Percentiles rank a stretch among this genome's conserved stretches.
Evolutionary conservation across 2,329 filamentous ascomycete species (phyloP).

Genomic region (Aspergillus sclerotialis): DNA sequence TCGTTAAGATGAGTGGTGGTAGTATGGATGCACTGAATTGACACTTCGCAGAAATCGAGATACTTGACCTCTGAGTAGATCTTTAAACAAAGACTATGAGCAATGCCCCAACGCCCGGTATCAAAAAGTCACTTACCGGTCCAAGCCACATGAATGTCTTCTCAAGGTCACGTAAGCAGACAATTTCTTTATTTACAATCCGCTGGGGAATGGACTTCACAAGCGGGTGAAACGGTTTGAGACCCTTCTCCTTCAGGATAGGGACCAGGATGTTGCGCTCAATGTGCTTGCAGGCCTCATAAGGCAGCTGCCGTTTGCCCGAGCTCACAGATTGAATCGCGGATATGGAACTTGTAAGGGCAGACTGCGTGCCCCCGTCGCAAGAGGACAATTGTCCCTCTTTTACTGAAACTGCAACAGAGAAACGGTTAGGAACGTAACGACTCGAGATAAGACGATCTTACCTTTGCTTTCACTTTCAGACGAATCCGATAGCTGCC

Average conservation of each 20-base stretch:
- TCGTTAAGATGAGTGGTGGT: constrained; percentile 81
- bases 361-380: constrained; percentile 42
- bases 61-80: constrained; percentile 60
- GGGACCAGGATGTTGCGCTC: constrained; percentile 72
- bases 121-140: constrained; percentile 70
- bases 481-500: too few species aligned
- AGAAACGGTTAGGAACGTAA: constrained; percentile 7
- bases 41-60: constrained; percentile 82
- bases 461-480: constrained; percentile 35
- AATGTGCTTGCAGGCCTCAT: constrained; percentile 68
- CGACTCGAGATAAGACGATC: constrained; percentile 9
- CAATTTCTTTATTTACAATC: constrained; percentile 77
- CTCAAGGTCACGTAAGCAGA: constrained; percentile 86
- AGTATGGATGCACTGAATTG: constrained; percentile 82
- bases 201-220: constrained; percentile 70
- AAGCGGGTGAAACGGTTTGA: constrained; percentile 75
- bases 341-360: constrained; percentile 56
- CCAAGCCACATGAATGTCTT: constrained; percentile 87
- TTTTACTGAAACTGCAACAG: constrained; percentile 19
- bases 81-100: too few species aligned
- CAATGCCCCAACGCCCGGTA: constrained; percentile 60
- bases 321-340: constrained; percentile 40
- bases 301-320: constrained; percentile 56
- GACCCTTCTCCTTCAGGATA: constrained; percentile 62
- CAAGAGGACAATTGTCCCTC: constrained; percentile 14